Evolutionary conservation across 2,329 filamentous ascomycete genomes (phyloP).

Genomic region (Meredithiella fracta): DNA sequence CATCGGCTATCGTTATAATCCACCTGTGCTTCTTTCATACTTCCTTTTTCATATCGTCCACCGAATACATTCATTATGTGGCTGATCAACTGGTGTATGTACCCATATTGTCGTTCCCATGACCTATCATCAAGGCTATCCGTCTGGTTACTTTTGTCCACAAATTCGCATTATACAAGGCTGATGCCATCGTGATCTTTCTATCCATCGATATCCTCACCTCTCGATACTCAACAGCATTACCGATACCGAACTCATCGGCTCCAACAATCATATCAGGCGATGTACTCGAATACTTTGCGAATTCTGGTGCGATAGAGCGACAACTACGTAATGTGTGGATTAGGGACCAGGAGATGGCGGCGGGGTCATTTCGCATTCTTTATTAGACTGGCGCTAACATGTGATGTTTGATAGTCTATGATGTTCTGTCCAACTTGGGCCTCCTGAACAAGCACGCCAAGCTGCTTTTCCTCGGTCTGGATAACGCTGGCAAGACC

Average conservation of each 20-base stretch:
- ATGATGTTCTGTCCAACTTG: conserved; percentile 73
- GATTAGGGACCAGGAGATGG: neutral
- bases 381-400: conserved; percentile 15
- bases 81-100: conserved; percentile 91
- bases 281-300: no score
- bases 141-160: no score
- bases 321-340: no score
- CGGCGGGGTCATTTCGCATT: neutral
- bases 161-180: neutral
- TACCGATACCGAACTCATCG: no score
- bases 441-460: conserved; percentile 91
- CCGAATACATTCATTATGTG: conserved; percentile 46
- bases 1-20: neutral
- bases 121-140: neutral
- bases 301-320: no score
- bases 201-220: no score
- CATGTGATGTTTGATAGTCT: conserved; percentile 36
- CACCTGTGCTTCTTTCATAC: neutral
- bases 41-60: neutral
- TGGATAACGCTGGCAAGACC: conserved; percentile 91
- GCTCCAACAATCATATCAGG: no score
- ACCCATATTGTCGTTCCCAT: neutral
- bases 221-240: no score
- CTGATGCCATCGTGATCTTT: neutral
- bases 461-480: conserved; percentile 82